phyloP scores from a whole-genome alignment of 2,329 filamentous ascomycete species.

The Paraconiothyrium sp. region DNA sequence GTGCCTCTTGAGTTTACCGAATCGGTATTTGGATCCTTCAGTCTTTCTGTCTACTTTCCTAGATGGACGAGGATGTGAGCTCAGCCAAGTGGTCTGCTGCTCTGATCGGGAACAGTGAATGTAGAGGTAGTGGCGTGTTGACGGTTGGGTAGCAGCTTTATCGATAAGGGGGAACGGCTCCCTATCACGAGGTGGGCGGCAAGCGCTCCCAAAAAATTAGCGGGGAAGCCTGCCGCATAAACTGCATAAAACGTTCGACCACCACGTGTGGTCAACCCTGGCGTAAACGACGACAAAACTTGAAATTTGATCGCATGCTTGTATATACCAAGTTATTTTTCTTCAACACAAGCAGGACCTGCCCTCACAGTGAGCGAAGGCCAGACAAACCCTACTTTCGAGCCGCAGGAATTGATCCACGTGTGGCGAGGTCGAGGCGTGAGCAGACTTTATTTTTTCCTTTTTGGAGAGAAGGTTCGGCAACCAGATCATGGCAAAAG shows the following conservation, averaged over 20 bases:
- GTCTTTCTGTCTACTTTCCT: neutral
- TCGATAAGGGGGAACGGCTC: neutral
- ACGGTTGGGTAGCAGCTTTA: neutral
- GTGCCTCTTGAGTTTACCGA: slow-evolving; percentile 21
- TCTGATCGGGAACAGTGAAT: neutral
- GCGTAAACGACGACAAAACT: too few species aligned
- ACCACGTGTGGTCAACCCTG: neutral
- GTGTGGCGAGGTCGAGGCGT: slow-evolving; percentile 4
- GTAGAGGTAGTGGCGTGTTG: neutral
- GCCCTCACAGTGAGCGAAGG: neutral
- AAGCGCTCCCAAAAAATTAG: neutral
- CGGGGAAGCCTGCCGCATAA: slow-evolving; percentile 7
- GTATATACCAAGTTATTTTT: too few species aligned
- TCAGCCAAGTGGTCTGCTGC: neutral
- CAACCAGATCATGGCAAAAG: slow-evolving; percentile 58
- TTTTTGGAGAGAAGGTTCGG: too few species aligned
- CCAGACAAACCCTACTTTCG: neutral
- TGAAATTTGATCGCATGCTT: too few species aligned
- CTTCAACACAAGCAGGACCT: too few species aligned
- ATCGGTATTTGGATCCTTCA: neutral
- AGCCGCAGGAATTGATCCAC: neutral
- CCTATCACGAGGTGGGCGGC: neutral
- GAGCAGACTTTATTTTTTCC: neutral
- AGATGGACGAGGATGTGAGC: neutral
- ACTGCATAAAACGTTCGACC: neutral